A percentile compares a stretch with the other conserved stretches of the same genome.
Evolutionary conservation across 805 yeast species (phyloP).

Genomic region (Ogataea pignaliae): DNA sequence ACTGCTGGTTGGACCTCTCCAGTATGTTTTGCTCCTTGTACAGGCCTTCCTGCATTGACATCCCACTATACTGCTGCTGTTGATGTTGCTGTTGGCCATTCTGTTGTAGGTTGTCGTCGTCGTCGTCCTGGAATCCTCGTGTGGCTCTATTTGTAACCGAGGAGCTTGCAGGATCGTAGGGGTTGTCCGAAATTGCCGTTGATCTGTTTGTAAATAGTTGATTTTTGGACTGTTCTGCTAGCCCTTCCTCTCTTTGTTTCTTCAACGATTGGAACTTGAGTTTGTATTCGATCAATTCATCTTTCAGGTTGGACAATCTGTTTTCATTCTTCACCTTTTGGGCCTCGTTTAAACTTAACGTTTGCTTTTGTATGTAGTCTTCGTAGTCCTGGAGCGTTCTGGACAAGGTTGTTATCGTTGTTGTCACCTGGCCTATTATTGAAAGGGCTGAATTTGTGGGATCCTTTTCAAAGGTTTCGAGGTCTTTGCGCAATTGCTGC

Average conservation of each 20-base stretch:
- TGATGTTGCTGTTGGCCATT: conserved; percentile 4
- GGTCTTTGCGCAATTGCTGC: conserved; percentile 63
- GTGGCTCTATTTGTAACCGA: conserved; percentile 17
- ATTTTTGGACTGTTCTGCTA: conserved; percentile 43
- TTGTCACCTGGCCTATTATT: conserved; percentile 57
- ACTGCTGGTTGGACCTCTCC: conserved; percentile 67
- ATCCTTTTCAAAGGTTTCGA: conserved; percentile 60
- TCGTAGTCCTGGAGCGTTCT: conserved; percentile 59
- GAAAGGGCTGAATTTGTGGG: conserved; percentile 70
- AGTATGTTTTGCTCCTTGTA: conserved; percentile 62
- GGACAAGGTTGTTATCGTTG: conserved; percentile 68
- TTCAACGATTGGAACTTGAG: conserved; percentile 51
- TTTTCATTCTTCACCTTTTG: conserved; percentile 54
- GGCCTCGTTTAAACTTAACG: conserved; percentile 40
- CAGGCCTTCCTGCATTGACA: conserved; percentile 55
- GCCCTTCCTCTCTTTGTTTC: conserved; percentile 47
- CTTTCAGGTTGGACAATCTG: conserved; percentile 55
- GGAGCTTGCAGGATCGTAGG: conserved; percentile 34
- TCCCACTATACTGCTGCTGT: conserved; percentile 26
- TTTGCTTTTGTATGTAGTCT: conserved; percentile 48
- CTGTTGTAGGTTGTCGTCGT: conserved; percentile 3
- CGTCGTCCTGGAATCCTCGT: too few relatives aligned
- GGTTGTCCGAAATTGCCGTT: conserved; percentile 39
- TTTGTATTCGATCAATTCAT: conserved; percentile 41
- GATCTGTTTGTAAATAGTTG: conserved; percentile 41